Base-by-base conservation (phyloP, 2,329 filamentous ascomycete species). In the Phaeosphaeriaceae sp. region DNA sequence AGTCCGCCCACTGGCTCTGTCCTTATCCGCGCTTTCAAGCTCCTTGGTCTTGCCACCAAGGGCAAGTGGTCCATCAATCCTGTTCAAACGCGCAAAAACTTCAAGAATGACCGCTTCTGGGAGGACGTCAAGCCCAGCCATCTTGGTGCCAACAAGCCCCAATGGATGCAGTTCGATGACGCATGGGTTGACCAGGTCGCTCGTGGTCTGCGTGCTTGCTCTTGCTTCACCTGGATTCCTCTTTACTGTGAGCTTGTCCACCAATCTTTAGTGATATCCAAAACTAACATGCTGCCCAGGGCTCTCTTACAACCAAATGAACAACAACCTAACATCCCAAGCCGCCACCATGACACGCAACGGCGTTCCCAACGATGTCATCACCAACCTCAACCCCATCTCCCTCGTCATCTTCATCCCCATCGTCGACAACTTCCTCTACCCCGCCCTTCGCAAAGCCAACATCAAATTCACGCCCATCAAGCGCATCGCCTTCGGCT, bases 111-210 rank as follows among this genome's bases (percentile, higher is more conserved):
- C 6, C 76, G 77, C 13, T 81, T 89, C 74, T 91, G 87, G 85
- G 84, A 90, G 20, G 67, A 77, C 3, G 84, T 85, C 51, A 89
- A 89, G 75, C 88, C 88, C 3, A 88, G 84, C 67, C 76, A 78
- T 29, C 78, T 90, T 8, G 75, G 80, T 30, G 71, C 70, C 1
- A 68, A 79, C 55, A 85, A 85, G 46, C 88, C 88, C 0, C 33
- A 46, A 0, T 92, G 88, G 88, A 92, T 92, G 87, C 88, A 86
- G 0, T 92, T 91, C 60, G 89, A 93, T 54, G 90, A 93, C 60
- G 83, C 84, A 43, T 93, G 89, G 88, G 89, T 93, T 28, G 88
- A 91, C 54, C 69, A 74, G 46, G 71, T 74, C 23, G 70, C 70
- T 32, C 69, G 71, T 60, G 71, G 71, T 56, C 56, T 73, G 7